Percentiles rank a stretch among this genome's conserved stretches.
These are phyloP conservation scores for Glutinoglossum americanum DNA, from an alignment of 495 filamentous ascomycete genomes.

Conservation along the genomic window DNA sequence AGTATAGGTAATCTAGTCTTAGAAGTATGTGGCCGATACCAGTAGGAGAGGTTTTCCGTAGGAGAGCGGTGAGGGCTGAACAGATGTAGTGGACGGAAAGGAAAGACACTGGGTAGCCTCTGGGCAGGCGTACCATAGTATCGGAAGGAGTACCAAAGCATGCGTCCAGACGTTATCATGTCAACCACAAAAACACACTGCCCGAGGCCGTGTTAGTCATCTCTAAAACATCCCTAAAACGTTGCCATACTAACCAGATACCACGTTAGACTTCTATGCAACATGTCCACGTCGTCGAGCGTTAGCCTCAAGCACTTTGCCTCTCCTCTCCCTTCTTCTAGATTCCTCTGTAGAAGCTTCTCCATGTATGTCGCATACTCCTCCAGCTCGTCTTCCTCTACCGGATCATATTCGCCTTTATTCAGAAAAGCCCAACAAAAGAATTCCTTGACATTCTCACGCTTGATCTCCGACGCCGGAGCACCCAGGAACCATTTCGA, in stretches of 20 bases:
- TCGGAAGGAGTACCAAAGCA: constrained; percentile 19
- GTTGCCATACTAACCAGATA: constrained; percentile 26
- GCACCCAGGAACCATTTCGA: constrained; percentile 41
- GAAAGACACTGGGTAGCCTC: constrained; percentile 24
- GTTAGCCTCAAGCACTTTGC: constrained; percentile 37
- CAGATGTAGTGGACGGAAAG: constrained; percentile 27
- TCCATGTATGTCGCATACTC: constrained; percentile 30
- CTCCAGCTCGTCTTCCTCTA: constrained; percentile 34
- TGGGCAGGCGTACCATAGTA: constrained; percentile 18
- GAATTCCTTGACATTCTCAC: constrained; percentile 45
- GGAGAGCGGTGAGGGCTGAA: constrained; percentile 22
- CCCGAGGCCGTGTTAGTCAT: not conserved
- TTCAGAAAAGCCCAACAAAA: constrained; percentile 38
- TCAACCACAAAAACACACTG: constrained; percentile 23
- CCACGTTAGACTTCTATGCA: constrained; percentile 40
- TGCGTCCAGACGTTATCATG: constrained; percentile 23
- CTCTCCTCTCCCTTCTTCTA: constrained; percentile 28
- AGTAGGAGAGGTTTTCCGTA: constrained; percentile 32
- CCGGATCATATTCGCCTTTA: constrained; percentile 13
- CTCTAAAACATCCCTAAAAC: constrained; percentile 2
- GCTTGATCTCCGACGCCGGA: constrained; percentile 31
- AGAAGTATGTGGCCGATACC: constrained; percentile 39
- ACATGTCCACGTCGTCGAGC: constrained; percentile 36
- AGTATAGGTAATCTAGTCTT: constrained; percentile 30
- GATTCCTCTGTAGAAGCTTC: constrained; percentile 20